A percentile compares a stretch with the other conserved stretches of the same genome.
Conservation (phyloP, 305 asterid genomes). For the Solanum hybrid region DNA sequence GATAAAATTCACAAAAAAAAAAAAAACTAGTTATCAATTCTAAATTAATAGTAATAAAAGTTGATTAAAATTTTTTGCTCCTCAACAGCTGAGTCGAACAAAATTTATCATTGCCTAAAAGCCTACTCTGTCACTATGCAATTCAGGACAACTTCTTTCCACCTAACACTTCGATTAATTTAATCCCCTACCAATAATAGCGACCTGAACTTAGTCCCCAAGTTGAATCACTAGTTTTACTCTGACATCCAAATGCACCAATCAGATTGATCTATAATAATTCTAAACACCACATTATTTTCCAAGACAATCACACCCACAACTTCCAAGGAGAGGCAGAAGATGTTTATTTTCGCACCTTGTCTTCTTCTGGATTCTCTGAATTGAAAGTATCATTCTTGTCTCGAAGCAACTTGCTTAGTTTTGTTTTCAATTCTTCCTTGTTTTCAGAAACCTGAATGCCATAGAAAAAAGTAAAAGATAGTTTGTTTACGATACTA, state of each 20-base stretch:
- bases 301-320: background rate
- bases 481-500: background rate
- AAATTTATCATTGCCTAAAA: background rate
- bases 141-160: background rate
- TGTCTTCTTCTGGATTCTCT: conserved; percentile 77
- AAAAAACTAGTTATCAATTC: background rate
- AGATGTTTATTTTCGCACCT: conserved; percentile 34
- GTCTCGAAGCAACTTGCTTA: conserved; percentile 71
- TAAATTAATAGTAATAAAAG: background rate
- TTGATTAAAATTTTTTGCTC: background rate
- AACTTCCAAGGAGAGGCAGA: background rate
- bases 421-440: conserved; percentile 75
- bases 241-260: background rate
- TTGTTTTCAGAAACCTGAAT: conserved; percentile 56
- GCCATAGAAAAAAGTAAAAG: conserved; percentile 1
- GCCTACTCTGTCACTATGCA: background rate
- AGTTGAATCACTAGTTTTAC: background rate
- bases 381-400: conserved; percentile 69
- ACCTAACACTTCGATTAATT: background rate
- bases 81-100: background rate
- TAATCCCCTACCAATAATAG: background rate
- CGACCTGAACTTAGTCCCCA: background rate
- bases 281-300: background rate
- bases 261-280: background rate
- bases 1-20: background rate